Percentiles rank a stretch among this genome's conserved stretches.
phyloP scores from a whole-genome alignment of 768 basidiomycete species.

The Lactarius evosmus region DNA sequence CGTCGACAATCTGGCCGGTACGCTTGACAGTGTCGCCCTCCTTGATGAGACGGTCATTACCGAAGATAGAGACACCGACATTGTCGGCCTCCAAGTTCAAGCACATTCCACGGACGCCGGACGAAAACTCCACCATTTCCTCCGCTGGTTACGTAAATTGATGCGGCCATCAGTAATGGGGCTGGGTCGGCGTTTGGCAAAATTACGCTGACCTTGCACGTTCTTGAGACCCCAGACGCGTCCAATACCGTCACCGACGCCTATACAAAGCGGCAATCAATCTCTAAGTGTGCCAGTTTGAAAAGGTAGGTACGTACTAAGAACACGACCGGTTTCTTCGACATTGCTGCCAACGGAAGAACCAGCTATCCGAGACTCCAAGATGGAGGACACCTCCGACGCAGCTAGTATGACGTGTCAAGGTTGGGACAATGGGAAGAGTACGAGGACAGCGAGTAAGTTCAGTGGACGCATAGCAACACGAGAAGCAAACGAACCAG shows the following conservation, averaged over 20 bases:
- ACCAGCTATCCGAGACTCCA: slow-evolving; percentile 97
- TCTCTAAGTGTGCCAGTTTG: slow-evolving; percentile 27
- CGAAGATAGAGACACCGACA: slow-evolving; percentile 99
- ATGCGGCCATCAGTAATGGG: slow-evolving; percentile 29
- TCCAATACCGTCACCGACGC: slow-evolving; percentile 99
- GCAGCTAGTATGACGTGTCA: slow-evolving; percentile 63
- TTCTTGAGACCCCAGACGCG: slow-evolving; percentile 99
- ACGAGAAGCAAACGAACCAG: slow-evolving; percentile 56
- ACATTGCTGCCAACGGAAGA: slow-evolving; percentile 88
- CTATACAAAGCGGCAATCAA: slow-evolving; percentile 41
- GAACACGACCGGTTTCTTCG: slow-evolving; percentile 97
- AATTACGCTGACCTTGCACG: slow-evolving; percentile 72
- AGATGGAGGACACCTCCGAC: slow-evolving; percentile 98
- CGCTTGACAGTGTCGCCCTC: slow-evolving; percentile 99
- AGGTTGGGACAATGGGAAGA: slow-evolving; percentile 35
- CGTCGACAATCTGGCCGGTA: slow-evolving; percentile 99
- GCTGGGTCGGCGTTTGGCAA: slow-evolving; percentile 29
- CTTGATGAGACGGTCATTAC: slow-evolving; percentile 97
- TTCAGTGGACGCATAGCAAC: slow-evolving; percentile 11
- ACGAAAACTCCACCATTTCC: slow-evolving; percentile 99
- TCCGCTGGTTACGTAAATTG: slow-evolving; percentile 58
- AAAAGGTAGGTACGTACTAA: slow-evolving; percentile 61
- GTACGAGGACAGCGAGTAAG: slow-evolving; percentile 25
- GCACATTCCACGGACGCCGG: slow-evolving; percentile 99
- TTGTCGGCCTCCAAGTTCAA: slow-evolving; percentile 99